Evolutionary conservation across 1,284 basidiomycete genomes (phyloP).

Genomic region (Papiliotrema terrestris): DNA sequence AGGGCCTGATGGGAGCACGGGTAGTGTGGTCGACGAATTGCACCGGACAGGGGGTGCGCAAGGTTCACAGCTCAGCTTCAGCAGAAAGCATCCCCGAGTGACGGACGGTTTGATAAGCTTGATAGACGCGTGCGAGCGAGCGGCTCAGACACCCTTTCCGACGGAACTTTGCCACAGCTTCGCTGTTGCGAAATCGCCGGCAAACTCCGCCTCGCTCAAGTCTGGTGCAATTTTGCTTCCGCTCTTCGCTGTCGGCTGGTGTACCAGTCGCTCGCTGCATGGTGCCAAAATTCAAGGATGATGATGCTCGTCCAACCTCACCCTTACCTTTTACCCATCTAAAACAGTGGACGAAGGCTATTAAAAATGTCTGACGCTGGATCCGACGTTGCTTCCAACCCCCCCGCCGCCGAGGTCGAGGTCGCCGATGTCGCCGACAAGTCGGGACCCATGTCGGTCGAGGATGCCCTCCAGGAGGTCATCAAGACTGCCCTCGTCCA

Average conservation of each 20-base stretch:
- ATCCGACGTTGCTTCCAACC: conserved; percentile 79
- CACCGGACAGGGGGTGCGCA: no score
- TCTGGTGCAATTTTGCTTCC: no score
- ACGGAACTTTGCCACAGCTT: not conserved
- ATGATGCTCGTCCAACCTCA: no score
- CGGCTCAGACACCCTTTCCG: not conserved
- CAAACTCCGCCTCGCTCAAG: not conserved
- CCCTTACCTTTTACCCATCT: conserved; percentile 11
- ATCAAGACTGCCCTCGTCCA: conserved; percentile 84
- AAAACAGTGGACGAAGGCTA: conserved; percentile 47
- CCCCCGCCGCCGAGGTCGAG: conserved; percentile 56
- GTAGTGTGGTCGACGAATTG: no score
- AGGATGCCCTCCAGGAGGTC: conserved; percentile 92
- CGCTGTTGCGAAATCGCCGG: conserved; percentile 10
- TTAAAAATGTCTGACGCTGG: conserved; percentile 95
- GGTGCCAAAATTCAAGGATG: no score
- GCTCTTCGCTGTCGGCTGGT: no score
- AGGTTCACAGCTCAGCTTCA: no score
- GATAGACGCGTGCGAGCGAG: no score
- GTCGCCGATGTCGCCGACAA: conserved; percentile 76
- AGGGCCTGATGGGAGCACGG: no score
- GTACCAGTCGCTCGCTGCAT: no score
- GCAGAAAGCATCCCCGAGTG: no score
- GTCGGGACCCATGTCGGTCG: conserved; percentile 87
- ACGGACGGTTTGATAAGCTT: not conserved